Base-by-base conservation (phyloP, 306 rosid species). In the Gynostemma pentaphyllum region DNA sequence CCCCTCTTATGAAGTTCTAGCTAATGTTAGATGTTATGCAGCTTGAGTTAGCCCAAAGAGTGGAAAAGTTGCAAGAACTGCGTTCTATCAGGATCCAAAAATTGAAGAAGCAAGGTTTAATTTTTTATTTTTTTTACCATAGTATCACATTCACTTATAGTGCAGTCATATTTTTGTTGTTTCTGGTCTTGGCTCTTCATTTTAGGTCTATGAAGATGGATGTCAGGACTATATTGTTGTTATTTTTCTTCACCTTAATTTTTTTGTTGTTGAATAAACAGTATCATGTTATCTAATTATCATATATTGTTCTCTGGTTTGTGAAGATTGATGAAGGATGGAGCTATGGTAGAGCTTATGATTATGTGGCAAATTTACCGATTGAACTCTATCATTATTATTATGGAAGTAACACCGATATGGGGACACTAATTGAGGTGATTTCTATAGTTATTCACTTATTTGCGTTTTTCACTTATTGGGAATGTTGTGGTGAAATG, bases 391-490 rank as follows among this genome's bases (percentile, higher is more conserved):
- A 88, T 78, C 98, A 88, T 79, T 91, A 91, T 71, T 91, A 91
- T 75, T 85, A 87, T 62, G 96, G 96, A 23, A 85, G 95, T 78
- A 88, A 80, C 82, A 71, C 76, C 13, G 98, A 91, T 67, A 82
- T 88, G 79, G 98, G 98, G 46, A 91, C 96, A 49, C 85, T 88
- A 41, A 83, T 88, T 65, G 96, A 91, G 92, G 98, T 91, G 60
- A 55, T 49, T 66, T 62, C 34, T 62, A 27, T 30, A 11, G 47
- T 21, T 23, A 21, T 8, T n/a, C n/a, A n/a, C n/a, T n/a, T n/a
- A n/a, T n/a, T n/a, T n/a, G n/a, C n/a, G n/a, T n/a, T n/a, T n/a
- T n/a, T 45, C 46, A 42, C 44, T 23, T 45, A 21, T 44, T 62
- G 53, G n/a, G 64, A 27, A 44, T 62, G 0, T 24, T 27, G 45